phyloP scores from a whole-genome alignment of 2,329 filamentous ascomycete genomes.

The Botrytis aclada region DNA sequence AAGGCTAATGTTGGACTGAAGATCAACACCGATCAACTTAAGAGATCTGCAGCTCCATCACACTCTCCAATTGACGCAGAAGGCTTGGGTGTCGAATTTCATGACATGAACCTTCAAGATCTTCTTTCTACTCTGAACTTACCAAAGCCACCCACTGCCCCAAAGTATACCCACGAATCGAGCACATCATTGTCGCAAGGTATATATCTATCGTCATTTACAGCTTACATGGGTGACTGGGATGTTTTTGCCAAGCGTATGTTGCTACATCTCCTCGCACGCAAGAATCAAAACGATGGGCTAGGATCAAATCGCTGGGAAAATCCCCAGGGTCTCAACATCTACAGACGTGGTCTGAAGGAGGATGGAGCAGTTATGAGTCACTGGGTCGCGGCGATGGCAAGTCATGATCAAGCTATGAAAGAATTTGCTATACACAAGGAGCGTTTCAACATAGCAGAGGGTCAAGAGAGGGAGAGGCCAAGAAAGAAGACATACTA shows the following conservation, averaged over 20 bases:
- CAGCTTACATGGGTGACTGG: constrained; percentile 53
- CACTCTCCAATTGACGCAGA: constrained; percentile 28
- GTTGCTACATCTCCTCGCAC: constrained; percentile 54
- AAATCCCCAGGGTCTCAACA: constrained; percentile 47
- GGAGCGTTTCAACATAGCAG: constrained; percentile 44
- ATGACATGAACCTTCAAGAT: constrained; percentile 44
- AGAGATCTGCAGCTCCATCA: constrained; percentile 39
- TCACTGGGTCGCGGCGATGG: constrained; percentile 58
- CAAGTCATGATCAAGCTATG: constrained; percentile 58
- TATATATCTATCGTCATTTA: constrained; percentile 53
- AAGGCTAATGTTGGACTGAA: constrained; percentile 50
- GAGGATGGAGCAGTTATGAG: constrained; percentile 63
- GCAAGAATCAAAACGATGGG: constrained; percentile 43
- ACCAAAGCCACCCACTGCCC: constrained; percentile 47
- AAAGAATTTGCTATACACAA: constrained; percentile 53
- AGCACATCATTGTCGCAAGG: constrained; percentile 38
- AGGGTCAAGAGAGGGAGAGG: constrained; percentile 29
- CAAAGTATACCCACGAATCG: constrained; percentile 38
- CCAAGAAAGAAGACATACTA: constrained; percentile 22
- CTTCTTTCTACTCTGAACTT: constrained; percentile 51
- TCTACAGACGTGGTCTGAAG: constrained; percentile 58
- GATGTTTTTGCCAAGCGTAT: constrained; percentile 50
- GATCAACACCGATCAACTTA: constrained; percentile 54
- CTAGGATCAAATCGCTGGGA: constrained; percentile 42
- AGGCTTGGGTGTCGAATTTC: constrained; percentile 42